A percentile compares a stretch with the other conserved stretches of the same genome.
phyloP scores from a whole-genome alignment of 371 early-diverging fungal species.

The Rhizopus sp. region DNA sequence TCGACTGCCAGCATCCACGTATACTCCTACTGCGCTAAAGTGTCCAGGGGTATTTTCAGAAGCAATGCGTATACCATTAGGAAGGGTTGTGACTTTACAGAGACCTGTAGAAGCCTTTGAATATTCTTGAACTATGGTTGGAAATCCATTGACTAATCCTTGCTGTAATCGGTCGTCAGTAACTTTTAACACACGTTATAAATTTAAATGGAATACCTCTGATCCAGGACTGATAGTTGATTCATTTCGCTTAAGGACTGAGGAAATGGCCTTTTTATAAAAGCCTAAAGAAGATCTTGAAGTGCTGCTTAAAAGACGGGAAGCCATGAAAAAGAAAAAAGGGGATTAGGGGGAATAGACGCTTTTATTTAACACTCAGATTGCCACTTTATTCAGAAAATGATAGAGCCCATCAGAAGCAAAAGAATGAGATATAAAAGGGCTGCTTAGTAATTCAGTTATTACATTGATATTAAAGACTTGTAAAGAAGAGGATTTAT shows the following conservation, averaged over 20 bases:
- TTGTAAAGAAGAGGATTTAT: no score
- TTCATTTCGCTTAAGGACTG: constrained; percentile 23
- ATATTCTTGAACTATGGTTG: constrained; percentile 47
- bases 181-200: background rate
- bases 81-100: constrained; percentile 70
- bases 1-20: constrained; percentile 88
- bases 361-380: background rate
- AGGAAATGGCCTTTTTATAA: constrained; percentile 6
- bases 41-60: constrained; percentile 84
- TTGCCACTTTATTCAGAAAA: no score
- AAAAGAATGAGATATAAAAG: no score
- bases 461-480: no score
- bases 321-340: constrained; percentile 22
- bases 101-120: constrained; percentile 44
- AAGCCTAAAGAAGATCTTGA: constrained; percentile 9
- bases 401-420: no score
- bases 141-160: constrained; percentile 16
- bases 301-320: constrained; percentile 22
- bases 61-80: constrained; percentile 88
- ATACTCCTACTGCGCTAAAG: constrained; percentile 87
- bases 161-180: background rate
- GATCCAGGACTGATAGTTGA: constrained; percentile 19
- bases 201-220: constrained; percentile 14
- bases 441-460: no score
- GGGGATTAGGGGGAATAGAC: constrained; percentile 1